A percentile compares a stretch with the other conserved stretches of the same genome.
Conservation (phyloP, 2,329 filamentous ascomycete genomes). For the Epichloe glyceriae region DNA sequence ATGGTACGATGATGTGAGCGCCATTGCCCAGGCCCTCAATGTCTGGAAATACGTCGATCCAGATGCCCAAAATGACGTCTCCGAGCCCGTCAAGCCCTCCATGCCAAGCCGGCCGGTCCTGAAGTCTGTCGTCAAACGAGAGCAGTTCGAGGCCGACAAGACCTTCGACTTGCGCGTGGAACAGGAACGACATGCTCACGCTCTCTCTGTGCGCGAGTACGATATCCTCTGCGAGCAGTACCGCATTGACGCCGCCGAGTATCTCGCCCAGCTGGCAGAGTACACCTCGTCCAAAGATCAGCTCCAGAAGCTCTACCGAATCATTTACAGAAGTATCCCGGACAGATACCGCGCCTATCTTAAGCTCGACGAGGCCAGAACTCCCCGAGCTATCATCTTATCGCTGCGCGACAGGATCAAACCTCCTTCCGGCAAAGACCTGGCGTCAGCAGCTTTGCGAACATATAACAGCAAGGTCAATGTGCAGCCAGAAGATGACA, state of each 20-base stretch:
- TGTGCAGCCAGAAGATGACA: conserved; percentile 3
- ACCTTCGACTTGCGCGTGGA: conserved; percentile 3
- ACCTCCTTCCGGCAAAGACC: neutral
- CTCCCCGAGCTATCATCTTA: conserved; percentile 6
- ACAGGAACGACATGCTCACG: conserved; percentile 3
- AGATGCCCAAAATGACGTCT: neutral
- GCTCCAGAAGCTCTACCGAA: conserved; percentile 4
- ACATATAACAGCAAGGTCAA: neutral
- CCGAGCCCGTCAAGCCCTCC: conserved; percentile 1
- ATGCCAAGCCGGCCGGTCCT: conserved; percentile 3
- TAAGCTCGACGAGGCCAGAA: conserved; percentile 3
- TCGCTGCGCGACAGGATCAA: conserved; percentile 1
- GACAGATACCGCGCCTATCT: conserved; percentile 6
- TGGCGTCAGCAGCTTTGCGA: neutral
- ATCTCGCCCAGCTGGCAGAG: conserved; percentile 1
- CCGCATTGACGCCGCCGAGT: conserved; percentile 5
- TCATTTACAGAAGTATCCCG: conserved; percentile 5
- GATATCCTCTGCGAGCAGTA: conserved; percentile 6
- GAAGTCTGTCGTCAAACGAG: neutral
- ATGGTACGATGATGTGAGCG: conserved; percentile 6
- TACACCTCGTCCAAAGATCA: conserved; percentile 3
- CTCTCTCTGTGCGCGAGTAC: conserved; percentile 4
- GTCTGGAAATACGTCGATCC: conserved; percentile 9
- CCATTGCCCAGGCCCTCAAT: conserved; percentile 1
- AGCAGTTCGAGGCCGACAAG: conserved; percentile 3